Evolutionary conservation across 2,329 filamentous ascomycete species (phyloP), one percentile per base, ranked within the genome.

Genomic region (Berkeleyomyces basicola): DNA sequence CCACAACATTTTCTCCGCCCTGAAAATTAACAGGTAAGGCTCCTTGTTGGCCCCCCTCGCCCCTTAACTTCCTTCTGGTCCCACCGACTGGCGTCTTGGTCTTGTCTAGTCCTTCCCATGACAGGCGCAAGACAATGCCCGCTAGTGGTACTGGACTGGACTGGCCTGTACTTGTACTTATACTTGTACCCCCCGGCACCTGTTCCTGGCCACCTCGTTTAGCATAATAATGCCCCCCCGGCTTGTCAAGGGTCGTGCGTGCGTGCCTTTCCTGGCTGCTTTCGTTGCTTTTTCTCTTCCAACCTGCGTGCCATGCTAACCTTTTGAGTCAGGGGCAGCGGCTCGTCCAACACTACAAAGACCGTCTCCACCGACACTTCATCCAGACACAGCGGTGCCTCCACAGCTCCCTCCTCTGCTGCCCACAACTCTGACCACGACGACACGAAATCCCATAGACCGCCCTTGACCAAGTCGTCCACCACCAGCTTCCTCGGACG

Each of bases 321-420:
- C 63, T 61, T 58, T 60, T 62, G 60, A 62, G 63, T 65, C 63
- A 65, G 63, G 63, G 63, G 63, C 68, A 69, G 67, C 68, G 80
- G 79, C 67, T 78, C 80, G 51, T 83, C 81, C 68, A 83, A 82
- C 70, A 82, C 79, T 44, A 83, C 81, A 64, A 81, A 83, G 71
- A 79, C 79, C 65, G 77, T 76, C 59, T 82, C 79, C 61, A 79
- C 78, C 67, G 81, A 83, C 71, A 80, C 79, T 67, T 83, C 81
- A 42, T 84, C 81, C 59, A 78, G 81, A 68, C 79, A 83, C 70
- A 83, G 81, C 71, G 82, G 82, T 71, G 78, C 76, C 61, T 83
- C 81, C n/a, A 83, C 81, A 44, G 75, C 81, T 43, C 80, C 81
- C 10, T 84, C 81, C 2, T 83, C 81, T 3, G 77, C 80, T 60